These are phyloP conservation scores for Xylaria sp. DNA, from an alignment of 2,329 filamentous ascomycete species.

Conservation along the genomic window DNA sequence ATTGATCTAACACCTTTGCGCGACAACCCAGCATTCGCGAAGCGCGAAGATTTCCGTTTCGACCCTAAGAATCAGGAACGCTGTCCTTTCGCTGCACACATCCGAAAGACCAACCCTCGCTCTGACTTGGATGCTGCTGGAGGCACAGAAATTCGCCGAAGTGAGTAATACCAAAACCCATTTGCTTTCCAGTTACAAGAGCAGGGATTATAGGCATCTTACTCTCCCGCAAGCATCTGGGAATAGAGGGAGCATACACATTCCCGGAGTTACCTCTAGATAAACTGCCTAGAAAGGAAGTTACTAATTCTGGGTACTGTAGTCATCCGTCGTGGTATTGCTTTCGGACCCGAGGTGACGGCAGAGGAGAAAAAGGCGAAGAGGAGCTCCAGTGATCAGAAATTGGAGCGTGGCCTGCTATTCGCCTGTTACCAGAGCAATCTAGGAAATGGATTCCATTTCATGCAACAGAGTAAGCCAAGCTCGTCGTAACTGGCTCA, in stretches of 20 bases:
- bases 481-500: not conserved
- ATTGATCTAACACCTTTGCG: conserved; percentile 48
- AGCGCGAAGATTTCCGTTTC: conserved; percentile 54
- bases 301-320: not conserved
- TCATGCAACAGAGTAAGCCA: conserved; percentile 52
- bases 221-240: not conserved
- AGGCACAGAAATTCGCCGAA: conserved; percentile 47
- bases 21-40: conserved; percentile 50
- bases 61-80: conserved; percentile 48
- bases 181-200: not conserved
- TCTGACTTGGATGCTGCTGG: conserved; percentile 49
- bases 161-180: conserved; percentile 22
- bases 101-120: conserved; percentile 60
- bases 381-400: conserved; percentile 43
- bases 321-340: conserved; percentile 58
- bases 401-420: conserved; percentile 56
- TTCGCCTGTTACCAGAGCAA: conserved; percentile 60
- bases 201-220: not conserved
- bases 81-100: conserved; percentile 60
- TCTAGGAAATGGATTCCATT: conserved; percentile 55
- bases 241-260: no score
- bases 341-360: conserved; percentile 55
- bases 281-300: not conserved
- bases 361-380: conserved; percentile 47
- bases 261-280: no score